Base-by-base conservation (phyloP, 2,329 filamentous ascomycete species). In the Curvularia lunata region DNA sequence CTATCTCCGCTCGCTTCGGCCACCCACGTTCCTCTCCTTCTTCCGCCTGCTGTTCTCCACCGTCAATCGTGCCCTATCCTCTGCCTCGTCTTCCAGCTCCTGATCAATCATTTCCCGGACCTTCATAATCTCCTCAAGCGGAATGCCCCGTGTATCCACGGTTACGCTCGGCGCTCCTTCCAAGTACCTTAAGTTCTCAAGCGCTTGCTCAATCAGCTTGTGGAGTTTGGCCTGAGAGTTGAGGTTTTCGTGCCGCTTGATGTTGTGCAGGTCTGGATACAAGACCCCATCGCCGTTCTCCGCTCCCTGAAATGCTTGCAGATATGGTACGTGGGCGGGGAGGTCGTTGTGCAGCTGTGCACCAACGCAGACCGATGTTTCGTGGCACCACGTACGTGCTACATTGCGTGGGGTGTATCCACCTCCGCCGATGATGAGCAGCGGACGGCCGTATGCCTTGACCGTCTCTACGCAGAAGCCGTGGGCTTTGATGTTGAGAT, bases 391-490 rank as follows among this genome's bases (percentile, higher is more conserved):
- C 28, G 94, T 92, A 52, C 95, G 90, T 41, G 95, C 95, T 6
- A 99, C 95, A 71, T 99, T 99, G 64, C 94, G 87, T 5, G 95
- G 93, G 13, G 95, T 99, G 78, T 99, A 99, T 27, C 95, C 95
- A 55, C 95, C 95, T 38, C 95, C 95, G 43, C 95, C 95, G 57
- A 98, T 91, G 53, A 99, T 86, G 48, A 99, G 87, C 61, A 98
- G 84, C 2, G 95, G 95, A 1, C 96, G 81, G 6, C 85, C 83
- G 62, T 92, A 86, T 46, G 83, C 86, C 77, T 98, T 98, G 77
- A 93, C 92, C 70, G 90, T 97, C 48, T 89, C 87, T 57, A 97
- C 91, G 75, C 95, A 99, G 63, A 89, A 89, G 52, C 92, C 94
- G 78, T 99, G 95, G 13, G 93, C 94, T 74, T 92, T 89, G 59